Percentiles rank a stretch among this genome's conserved stretches.
phyloP scores from a whole-genome alignment of 2,329 filamentous ascomycete species.

The Scedosporium apiospermum region DNA sequence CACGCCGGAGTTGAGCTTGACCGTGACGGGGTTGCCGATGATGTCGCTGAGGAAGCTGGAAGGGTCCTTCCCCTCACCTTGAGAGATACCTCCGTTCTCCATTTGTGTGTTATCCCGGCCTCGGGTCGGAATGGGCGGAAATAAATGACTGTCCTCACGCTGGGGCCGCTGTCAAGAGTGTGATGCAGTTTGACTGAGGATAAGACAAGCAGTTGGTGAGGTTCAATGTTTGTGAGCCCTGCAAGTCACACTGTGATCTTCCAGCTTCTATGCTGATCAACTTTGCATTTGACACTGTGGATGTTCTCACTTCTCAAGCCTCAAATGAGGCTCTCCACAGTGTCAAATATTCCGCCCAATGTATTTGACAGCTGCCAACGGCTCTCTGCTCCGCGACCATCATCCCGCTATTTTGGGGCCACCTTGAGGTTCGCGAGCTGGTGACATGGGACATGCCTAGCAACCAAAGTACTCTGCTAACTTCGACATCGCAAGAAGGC shows the following conservation, averaged over 20 bases:
- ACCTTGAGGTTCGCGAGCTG: background rate
- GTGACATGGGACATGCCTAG: background rate
- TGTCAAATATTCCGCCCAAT: background rate
- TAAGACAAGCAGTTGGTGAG: background rate
- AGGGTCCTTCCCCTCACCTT: slow-evolving; percentile 76
- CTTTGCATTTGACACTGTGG: background rate
- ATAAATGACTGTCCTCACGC: background rate
- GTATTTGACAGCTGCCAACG: too few species aligned
- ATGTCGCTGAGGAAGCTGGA: slow-evolving; percentile 91
- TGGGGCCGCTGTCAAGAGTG: background rate
- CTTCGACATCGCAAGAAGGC: background rate
- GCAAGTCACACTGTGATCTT: background rate
- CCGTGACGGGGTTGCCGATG: slow-evolving; percentile 85
- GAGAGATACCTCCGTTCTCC: slow-evolving; percentile 61
- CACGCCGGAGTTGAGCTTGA: slow-evolving; percentile 97
- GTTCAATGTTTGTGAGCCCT: background rate
- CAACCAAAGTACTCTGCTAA: slow-evolving; percentile 4
- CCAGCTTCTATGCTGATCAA: background rate
- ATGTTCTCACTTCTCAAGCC: background rate
- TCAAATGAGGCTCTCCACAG: background rate
- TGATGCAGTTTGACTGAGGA: background rate
- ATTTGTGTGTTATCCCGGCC: slow-evolving; percentile 30
- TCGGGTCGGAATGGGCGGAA: background rate
- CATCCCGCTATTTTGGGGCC: background rate
- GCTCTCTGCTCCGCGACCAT: background rate